Conservation (phyloP, 2,329 filamentous ascomycete genomes). For the Teratosphaeriaceae sp. region DNA sequence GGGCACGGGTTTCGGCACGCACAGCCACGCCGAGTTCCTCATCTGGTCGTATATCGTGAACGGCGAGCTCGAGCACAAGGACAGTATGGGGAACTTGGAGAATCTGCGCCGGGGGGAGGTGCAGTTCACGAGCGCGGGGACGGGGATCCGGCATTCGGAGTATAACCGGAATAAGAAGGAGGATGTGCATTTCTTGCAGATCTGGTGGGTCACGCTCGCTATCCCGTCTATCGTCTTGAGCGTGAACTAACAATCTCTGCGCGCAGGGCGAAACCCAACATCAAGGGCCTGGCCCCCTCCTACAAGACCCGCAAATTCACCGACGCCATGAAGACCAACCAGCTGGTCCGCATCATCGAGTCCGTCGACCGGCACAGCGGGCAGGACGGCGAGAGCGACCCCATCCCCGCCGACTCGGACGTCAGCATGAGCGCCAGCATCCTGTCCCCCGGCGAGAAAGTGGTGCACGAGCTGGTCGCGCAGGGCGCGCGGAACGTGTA, state of each 20-base stretch:
- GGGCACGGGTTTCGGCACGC: conserved; percentile 72
- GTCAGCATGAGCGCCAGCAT: conserved; percentile 76
- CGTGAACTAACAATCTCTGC: no score
- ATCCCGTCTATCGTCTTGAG: not conserved
- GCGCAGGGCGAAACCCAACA: conserved; percentile 66
- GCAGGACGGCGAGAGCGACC: conserved; percentile 58
- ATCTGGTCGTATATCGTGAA: conserved; percentile 85
- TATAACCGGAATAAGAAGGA: conserved; percentile 67
- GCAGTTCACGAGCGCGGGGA: conserved; percentile 85
- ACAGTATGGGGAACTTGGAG: conserved; percentile 65
- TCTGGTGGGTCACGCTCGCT: conserved; percentile 55
- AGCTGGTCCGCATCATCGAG: conserved; percentile 69
- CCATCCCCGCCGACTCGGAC: conserved; percentile 80
- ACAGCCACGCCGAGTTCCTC: conserved; percentile 79
- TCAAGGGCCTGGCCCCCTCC: conserved; percentile 60
- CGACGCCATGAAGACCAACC: conserved; percentile 65
- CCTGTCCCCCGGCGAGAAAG: conserved; percentile 57
- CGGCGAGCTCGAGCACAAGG: conserved; percentile 80
- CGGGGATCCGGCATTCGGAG: conserved; percentile 72
- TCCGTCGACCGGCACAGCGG: conserved; percentile 59
- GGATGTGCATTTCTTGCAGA: conserved; percentile 74
- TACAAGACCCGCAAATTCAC: conserved; percentile 71
- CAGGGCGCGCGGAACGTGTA: conserved; percentile 64
- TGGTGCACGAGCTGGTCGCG: conserved; percentile 66
- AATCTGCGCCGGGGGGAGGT: conserved; percentile 77